Percentiles rank a stretch among this genome's conserved stretches.
These are phyloP conservation scores for Ceratocystis diversiconidia DNA, from an alignment of 2,329 filamentous ascomycete genomes.

Conservation along the genomic window DNA sequence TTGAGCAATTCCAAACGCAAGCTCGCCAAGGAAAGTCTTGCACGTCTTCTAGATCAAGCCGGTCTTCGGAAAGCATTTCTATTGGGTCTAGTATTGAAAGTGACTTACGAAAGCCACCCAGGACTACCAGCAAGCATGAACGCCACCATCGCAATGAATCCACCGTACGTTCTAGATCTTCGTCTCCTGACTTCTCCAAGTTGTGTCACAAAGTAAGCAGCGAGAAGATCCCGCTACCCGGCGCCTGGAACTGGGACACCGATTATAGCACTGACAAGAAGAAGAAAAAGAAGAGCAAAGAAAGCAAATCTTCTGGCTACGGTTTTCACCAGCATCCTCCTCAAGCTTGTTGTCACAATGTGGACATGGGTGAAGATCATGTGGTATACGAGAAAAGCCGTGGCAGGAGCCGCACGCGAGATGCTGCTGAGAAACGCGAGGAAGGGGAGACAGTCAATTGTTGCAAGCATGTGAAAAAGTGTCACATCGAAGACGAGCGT, in stretches of 20 bases:
- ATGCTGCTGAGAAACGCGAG: not conserved
- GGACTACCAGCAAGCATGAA: not conserved
- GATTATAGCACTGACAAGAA: not conserved
- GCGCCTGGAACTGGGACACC: conserved; percentile 6
- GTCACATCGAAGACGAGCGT: not conserved
- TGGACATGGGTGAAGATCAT: not conserved
- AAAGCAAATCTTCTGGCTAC: not conserved
- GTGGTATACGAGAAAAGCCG: not conserved
- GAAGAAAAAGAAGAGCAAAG: not conserved
- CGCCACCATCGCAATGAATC: not conserved
- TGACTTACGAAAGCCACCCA: not conserved
- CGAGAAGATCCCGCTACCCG: not conserved
- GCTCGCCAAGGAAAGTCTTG: not conserved
- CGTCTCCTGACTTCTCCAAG: not conserved
- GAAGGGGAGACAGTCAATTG: not conserved
- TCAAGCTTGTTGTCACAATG: not conserved
- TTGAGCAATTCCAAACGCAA: not conserved
- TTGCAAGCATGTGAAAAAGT: not conserved
- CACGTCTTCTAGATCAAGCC: not conserved
- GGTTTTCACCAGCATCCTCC: not conserved
- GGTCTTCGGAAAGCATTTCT: not conserved
- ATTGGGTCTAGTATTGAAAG: not conserved
- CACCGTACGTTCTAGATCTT: not conserved
- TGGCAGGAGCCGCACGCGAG: not conserved
- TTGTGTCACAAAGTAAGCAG: too few species aligned